phyloP scores from a whole-genome alignment of 2,329 filamentous ascomycete species.

The Fusarium floridanum region DNA sequence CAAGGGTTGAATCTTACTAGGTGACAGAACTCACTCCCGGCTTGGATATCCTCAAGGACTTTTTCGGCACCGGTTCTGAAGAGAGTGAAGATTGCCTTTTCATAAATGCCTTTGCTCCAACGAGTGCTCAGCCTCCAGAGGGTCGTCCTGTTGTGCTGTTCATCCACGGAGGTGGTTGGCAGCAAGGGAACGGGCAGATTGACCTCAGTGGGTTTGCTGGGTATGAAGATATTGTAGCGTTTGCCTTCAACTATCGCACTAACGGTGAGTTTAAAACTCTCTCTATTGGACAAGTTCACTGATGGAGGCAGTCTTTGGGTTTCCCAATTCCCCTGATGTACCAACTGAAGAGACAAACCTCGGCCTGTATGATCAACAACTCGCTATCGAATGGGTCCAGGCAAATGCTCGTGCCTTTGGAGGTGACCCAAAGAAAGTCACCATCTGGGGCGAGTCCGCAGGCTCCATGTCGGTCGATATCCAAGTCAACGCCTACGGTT shows the following conservation, averaged over 20 bases:
- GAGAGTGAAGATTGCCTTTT: conserved; percentile 49
- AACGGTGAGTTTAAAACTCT: conserved; percentile 29
- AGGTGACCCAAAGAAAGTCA: conserved; percentile 42
- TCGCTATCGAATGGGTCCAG: conserved; percentile 47
- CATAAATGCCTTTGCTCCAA: conserved; percentile 46
- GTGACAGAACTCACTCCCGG: conserved; percentile 34
- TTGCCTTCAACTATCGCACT: conserved; percentile 46
- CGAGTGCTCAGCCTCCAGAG: neutral
- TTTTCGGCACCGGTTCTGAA: conserved; percentile 35
- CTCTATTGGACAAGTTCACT: neutral
- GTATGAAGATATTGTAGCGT: conserved; percentile 45
- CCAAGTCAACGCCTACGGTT: conserved; percentile 40
- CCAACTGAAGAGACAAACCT: conserved; percentile 51
- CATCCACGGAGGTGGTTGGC: conserved; percentile 45
- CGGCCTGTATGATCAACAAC: conserved; percentile 45
- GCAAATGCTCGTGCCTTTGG: conserved; percentile 46
- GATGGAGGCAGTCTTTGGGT: conserved; percentile 52
- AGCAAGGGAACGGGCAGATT: conserved; percentile 37
- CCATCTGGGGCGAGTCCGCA: conserved; percentile 48
- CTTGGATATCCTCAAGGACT: conserved; percentile 30
- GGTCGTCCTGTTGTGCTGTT: conserved; percentile 44
- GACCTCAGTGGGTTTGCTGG: conserved; percentile 45
- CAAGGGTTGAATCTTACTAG: neutral
- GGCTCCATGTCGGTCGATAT: conserved; percentile 50
- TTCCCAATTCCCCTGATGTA: conserved; percentile 58